Evolutionary conservation across 441 rosid genomes (phyloP), one percentile per base, ranked within the genome.

Genomic region (Pelargonium fulgidum): DNA sequence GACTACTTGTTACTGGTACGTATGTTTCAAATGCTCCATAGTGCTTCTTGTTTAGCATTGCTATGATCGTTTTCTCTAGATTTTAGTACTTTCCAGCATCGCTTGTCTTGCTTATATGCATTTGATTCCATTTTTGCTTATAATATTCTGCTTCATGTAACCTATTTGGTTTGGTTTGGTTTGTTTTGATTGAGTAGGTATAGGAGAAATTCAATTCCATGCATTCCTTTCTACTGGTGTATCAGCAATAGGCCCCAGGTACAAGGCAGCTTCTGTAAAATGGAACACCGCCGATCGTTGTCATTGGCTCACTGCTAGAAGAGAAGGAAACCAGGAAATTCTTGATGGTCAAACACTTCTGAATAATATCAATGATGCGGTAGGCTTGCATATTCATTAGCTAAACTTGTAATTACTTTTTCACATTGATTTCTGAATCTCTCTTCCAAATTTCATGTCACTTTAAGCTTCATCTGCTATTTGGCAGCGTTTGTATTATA

Each of bases 261-360:
- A 85, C 77, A 85, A 83, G 86, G 88, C 88, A 50, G 81, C 65
- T 67, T 84, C 93, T 79, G 93, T 83, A 64, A 73, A 72, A 81
- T 52, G 10, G 36, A 67, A 0, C 19, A 17, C 1, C 12, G 29
- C 61, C 69, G 72, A 72, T 62, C 45, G 13, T 33, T 36, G 14
- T 64, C 83, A 96, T 13, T 76, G 85, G 87, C 84, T 90, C 65
- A 89, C 92, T 13, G 97, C 92, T 19, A 87, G 72, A 82, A 85
- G 82, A 79, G 86, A 80, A 74, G 96, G 91, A 69, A 77, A 77
- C 45, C 78, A 42, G 58, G 91, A 83, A 78, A 77, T 85, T 81
- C 93, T 85, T 65, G 80, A 82, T 73, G 97, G 94, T 44, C 79
- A 79, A 17, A 87, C 81, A 74, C 82, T 93, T 72, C 76, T 87